Percentiles rank a stretch among this genome's conserved stretches.
Evolutionary conservation across 75 land plant species (phyloP).

Genomic region (Cryptomeria japonica): DNA sequence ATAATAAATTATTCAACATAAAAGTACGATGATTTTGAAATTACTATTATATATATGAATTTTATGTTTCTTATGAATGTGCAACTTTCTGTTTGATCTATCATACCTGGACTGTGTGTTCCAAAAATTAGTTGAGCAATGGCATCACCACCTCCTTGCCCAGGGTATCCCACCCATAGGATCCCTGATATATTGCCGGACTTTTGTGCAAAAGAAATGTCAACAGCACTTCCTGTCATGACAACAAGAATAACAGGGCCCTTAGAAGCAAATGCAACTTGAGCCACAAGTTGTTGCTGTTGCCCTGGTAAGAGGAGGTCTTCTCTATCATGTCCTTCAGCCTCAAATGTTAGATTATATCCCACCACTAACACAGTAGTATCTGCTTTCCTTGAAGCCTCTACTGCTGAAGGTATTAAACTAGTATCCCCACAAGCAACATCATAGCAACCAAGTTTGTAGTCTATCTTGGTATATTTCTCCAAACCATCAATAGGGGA

Average conservation of each 20-base stretch:
- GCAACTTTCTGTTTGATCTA: background rate
- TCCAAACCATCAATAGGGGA: slow-evolving; percentile 31
- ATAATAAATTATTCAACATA: background rate
- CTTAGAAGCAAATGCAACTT: slow-evolving; percentile 28
- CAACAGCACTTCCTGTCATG: slow-evolving; percentile 40
- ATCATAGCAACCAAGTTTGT: slow-evolving; percentile 16
- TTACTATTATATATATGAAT: background rate
- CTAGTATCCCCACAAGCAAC: slow-evolving; percentile 14
- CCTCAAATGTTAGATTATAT: slow-evolving; percentile 32
- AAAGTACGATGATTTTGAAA: background rate
- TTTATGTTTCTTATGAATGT: background rate
- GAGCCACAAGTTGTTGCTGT: slow-evolving; percentile 34
- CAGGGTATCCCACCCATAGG: no score
- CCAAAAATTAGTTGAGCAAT: slow-evolving; percentile 17
- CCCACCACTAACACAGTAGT: slow-evolving; percentile 34
- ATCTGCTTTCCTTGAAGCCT: slow-evolving; percentile 9
- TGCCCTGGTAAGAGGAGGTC: slow-evolving; percentile 41
- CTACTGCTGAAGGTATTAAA: slow-evolving; percentile 16
- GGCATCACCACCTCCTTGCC: no score
- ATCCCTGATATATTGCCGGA: no score
- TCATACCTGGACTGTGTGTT: slow-evolving; percentile 48
- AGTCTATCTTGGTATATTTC: background rate
- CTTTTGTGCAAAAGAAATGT: slow-evolving; percentile 43
- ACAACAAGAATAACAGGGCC: slow-evolving; percentile 30
- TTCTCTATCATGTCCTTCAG: slow-evolving; percentile 32